phyloP scores from a whole-genome alignment of 768 basidiomycete genomes.

The Butyriboletus loyo region DNA sequence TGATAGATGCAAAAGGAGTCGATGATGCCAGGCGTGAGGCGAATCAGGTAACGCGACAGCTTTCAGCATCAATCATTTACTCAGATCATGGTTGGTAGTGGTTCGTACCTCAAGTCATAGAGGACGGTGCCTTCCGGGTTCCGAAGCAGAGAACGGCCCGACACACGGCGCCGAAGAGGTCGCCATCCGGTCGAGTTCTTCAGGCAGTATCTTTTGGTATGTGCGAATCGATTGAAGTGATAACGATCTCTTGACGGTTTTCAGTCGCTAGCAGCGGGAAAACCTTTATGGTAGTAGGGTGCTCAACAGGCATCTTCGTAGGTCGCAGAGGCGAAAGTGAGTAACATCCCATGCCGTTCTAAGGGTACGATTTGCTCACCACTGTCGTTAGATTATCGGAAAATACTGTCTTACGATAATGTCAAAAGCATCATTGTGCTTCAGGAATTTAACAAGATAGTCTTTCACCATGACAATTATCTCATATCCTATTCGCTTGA shows the following conservation, averaged over 20 bases:
- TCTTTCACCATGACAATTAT: conserved; percentile 58
- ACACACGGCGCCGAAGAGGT: conserved; percentile 26
- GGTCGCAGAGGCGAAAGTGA: conserved; percentile 54
- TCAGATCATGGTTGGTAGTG: conserved; percentile 42
- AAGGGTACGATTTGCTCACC: background rate
- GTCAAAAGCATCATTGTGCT: conserved; percentile 57
- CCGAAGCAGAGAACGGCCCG: conserved; percentile 34
- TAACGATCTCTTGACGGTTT: background rate
- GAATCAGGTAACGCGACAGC: conserved; percentile 54
- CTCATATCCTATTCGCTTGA: conserved; percentile 71
- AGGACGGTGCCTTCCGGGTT: conserved; percentile 61
- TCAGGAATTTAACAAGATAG: conserved; percentile 60
- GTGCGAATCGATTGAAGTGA: conserved; percentile 16
- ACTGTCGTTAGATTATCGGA: conserved; percentile 48
- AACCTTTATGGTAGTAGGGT: conserved; percentile 62
- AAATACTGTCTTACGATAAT: conserved; percentile 49
- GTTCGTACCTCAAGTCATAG: conserved; percentile 58
- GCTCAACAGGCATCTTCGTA: conserved; percentile 67
- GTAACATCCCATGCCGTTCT: conserved; percentile 10
- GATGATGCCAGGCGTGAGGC: conserved; percentile 63
- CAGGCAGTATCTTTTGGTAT: conserved; percentile 64
- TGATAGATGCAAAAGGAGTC: conserved; percentile 63
- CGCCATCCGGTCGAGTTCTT: conserved; percentile 55
- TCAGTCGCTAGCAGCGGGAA: conserved; percentile 47
- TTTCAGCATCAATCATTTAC: background rate